These are phyloP conservation scores for Friedmanniomyces endolithicus DNA, from an alignment of 495 filamentous ascomycete genomes.

Conservation along the genomic window DNA sequence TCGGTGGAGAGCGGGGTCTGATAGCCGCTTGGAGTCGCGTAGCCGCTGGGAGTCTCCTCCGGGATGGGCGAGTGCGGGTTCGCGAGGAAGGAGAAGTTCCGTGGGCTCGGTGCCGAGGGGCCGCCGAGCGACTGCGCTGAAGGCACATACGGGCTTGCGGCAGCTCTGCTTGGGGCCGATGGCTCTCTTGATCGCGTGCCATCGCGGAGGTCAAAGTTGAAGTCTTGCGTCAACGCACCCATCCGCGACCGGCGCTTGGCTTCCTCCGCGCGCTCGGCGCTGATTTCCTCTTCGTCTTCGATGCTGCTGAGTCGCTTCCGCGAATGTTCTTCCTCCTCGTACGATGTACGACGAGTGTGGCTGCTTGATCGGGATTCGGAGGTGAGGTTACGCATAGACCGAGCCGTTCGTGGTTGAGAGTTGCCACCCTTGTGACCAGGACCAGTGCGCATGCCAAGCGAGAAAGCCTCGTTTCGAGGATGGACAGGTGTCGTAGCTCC, in stretches of 20 bases:
- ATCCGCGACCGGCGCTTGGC: slow-evolving; percentile 9
- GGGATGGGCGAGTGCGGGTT: slow-evolving; percentile 1
- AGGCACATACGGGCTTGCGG: background rate
- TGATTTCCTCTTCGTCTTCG: slow-evolving; percentile 9
- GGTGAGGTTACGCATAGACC: background rate
- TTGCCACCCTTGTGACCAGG: slow-evolving; percentile 1
- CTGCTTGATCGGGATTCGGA: background rate
- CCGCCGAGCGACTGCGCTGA: background rate
- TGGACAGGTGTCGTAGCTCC: background rate
- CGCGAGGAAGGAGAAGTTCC: slow-evolving; percentile 4
- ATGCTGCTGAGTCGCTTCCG: background rate
- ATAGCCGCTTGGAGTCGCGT: background rate
- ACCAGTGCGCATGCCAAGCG: slow-evolving; percentile 6
- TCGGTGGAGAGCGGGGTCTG: slow-evolving; percentile 12
- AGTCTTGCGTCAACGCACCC: background rate
- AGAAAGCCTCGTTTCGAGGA: background rate
- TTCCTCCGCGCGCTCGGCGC: slow-evolving; percentile 6
- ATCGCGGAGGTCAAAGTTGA: slow-evolving; percentile 11
- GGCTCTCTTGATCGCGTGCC: slow-evolving; percentile 4
- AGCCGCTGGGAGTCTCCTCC: background rate
- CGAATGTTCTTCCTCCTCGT: slow-evolving; percentile 4
- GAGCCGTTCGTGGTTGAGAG: background rate
- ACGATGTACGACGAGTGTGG: slow-evolving; percentile 1
- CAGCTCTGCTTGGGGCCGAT: background rate
- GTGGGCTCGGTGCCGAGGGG: background rate